phyloP scores from a whole-genome alignment of 1,284 basidiomycete species.

The Austroboletus niveus region DNA sequence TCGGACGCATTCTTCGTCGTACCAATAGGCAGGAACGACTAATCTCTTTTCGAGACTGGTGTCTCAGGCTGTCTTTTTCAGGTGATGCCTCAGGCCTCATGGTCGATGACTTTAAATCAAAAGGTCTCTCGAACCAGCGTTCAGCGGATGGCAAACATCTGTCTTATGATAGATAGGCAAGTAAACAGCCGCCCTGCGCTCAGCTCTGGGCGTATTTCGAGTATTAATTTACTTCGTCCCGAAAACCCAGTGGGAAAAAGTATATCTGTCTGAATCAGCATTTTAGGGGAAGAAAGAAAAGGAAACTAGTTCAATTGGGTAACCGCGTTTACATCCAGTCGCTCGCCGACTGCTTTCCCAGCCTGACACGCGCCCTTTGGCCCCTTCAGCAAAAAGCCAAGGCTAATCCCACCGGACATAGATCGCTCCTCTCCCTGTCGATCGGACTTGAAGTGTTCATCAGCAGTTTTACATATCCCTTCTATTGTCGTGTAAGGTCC shows the following conservation, averaged over 20 bases:
- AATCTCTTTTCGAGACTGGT: too few relatives aligned
- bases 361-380: slow-evolving; percentile 1
- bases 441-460: slow-evolving; percentile 46
- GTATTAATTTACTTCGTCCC: not conserved
- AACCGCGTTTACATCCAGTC: slow-evolving; percentile 11
- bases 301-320: slow-evolving; percentile 19
- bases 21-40: too few relatives aligned
- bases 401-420: slow-evolving; percentile 29
- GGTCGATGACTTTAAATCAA: too few relatives aligned
- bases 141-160: too few relatives aligned
- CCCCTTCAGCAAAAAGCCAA: slow-evolving; percentile 17
- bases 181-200: too few relatives aligned
- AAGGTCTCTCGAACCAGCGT: too few relatives aligned
- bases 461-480: slow-evolving; percentile 51
- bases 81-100: too few relatives aligned
- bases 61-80: too few relatives aligned
- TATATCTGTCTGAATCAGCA: not conserved
- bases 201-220: too few relatives aligned
- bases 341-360: slow-evolving; percentile 14
- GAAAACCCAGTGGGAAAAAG: not conserved
- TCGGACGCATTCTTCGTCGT: too few relatives aligned
- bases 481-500: slow-evolving; percentile 58
- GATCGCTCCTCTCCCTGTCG: slow-evolving; percentile 35
- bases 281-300: not conserved
- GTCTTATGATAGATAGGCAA: too few relatives aligned